Evolutionary conservation across 2,329 filamentous ascomycete species (phyloP).

Genomic region (Alternaria triticimaculans): DNA sequence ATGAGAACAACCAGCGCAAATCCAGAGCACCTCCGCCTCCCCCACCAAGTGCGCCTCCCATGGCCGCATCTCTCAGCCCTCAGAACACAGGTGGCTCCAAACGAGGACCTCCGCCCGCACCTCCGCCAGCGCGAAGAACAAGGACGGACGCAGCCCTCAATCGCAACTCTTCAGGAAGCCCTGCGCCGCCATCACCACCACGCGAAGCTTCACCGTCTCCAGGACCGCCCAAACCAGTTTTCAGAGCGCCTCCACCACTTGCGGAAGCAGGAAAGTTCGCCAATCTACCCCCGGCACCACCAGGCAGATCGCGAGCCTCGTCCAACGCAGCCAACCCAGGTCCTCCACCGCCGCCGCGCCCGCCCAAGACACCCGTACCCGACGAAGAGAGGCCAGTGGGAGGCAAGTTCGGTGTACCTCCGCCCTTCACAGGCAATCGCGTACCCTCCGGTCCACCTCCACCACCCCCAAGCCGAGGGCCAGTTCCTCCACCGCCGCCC

Average conservation of each 20-base stretch:
- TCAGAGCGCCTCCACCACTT: slow-evolving; percentile 85
- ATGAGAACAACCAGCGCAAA: slow-evolving; percentile 58
- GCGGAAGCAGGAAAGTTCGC: slow-evolving; percentile 90
- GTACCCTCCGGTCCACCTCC: slow-evolving; percentile 70
- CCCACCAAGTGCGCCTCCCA: slow-evolving; percentile 56
- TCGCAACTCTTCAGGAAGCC: slow-evolving; percentile 60
- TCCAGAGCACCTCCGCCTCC: slow-evolving; percentile 68
- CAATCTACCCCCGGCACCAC: slow-evolving; percentile 54
- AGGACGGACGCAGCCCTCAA: slow-evolving; percentile 50
- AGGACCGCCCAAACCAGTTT: slow-evolving; percentile 67
- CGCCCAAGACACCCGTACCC: slow-evolving; percentile 64
- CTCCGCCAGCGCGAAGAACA: slow-evolving; percentile 58
- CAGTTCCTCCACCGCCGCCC: slow-evolving; percentile 65
- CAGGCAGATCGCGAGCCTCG: slow-evolving; percentile 58
- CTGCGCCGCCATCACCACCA: slow-evolving; percentile 66
- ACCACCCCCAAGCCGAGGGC: slow-evolving; percentile 73
- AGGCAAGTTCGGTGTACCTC: slow-evolving; percentile 77
- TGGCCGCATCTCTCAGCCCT: slow-evolving; percentile 60
- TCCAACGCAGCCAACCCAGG: slow-evolving; percentile 61
- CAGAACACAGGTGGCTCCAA: slow-evolving; percentile 68
- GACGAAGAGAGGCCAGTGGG: slow-evolving; percentile 63
- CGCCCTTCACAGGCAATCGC: slow-evolving; percentile 74
- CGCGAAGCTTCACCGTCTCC: slow-evolving; percentile 74
- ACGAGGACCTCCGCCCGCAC: slow-evolving; percentile 67
- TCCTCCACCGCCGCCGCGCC: slow-evolving; percentile 68